Percentiles rank a stretch among this genome's conserved stretches.
These are phyloP conservation scores for Suillus plorans DNA, from an alignment of 768 basidiomycete species.

Conservation along the genomic window DNA sequence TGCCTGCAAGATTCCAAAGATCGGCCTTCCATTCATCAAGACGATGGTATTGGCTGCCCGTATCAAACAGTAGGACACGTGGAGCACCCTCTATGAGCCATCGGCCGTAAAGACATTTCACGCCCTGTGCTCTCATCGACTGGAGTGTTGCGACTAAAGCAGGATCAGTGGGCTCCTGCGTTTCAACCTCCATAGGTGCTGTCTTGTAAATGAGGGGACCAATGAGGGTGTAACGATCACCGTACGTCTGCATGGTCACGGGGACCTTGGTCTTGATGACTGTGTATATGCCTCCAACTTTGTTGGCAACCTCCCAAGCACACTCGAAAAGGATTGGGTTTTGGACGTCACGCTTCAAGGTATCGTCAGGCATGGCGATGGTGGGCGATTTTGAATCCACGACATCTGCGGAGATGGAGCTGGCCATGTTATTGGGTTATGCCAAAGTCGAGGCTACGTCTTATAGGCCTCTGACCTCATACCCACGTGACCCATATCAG, in stretches of 20 bases:
- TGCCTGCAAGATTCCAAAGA: slow-evolving; percentile 97
- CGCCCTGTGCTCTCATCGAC: slow-evolving; percentile 85
- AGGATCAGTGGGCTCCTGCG: slow-evolving; percentile 83
- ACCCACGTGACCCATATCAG: slow-evolving; percentile 5
- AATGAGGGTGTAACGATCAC: slow-evolving; percentile 92
- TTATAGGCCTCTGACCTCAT: slow-evolving; percentile 6
- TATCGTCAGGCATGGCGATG: slow-evolving; percentile 21
- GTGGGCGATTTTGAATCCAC: slow-evolving; percentile 6
- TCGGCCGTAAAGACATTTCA: slow-evolving; percentile 92
- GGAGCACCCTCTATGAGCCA: slow-evolving; percentile 99
- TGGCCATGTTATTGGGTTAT: background rate
- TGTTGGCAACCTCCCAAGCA: slow-evolving; percentile 99
- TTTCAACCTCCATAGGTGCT: slow-evolving; percentile 98
- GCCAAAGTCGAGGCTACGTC: background rate
- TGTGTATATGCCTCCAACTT: slow-evolving; percentile 98
- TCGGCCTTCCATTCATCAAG: slow-evolving; percentile 99
- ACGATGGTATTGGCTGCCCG: slow-evolving; percentile 79
- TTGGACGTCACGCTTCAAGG: slow-evolving; percentile 65
- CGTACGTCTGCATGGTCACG: slow-evolving; percentile 95
- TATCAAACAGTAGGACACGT: slow-evolving; percentile 93
- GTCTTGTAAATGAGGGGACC: slow-evolving; percentile 99
- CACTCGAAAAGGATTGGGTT: slow-evolving; percentile 88
- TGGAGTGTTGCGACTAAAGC: slow-evolving; percentile 74
- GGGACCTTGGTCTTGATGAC: slow-evolving; percentile 99
- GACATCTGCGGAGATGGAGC: slow-evolving; percentile 4